Evolutionary conservation across 441 rosid species (phyloP).

Genomic region (Populus trichocarpa): DNA sequence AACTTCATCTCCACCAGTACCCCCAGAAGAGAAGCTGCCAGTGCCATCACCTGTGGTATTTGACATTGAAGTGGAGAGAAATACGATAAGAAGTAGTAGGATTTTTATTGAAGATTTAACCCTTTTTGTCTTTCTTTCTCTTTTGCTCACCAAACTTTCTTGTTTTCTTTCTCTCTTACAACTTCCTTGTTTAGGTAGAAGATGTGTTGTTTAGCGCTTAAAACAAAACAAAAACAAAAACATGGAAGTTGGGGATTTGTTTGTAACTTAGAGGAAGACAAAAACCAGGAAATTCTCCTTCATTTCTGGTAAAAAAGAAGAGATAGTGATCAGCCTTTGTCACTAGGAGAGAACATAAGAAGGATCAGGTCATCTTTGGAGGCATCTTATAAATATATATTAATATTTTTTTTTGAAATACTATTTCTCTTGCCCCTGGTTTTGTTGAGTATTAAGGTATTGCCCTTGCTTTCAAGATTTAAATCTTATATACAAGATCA

Average conservation of each 20-base stretch:
- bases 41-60: slow-evolving; percentile 35
- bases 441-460: slow-evolving; percentile 3
- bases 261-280: slow-evolving; percentile 31
- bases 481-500: background rate
- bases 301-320: slow-evolving; percentile 28
- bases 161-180: slow-evolving; percentile 20
- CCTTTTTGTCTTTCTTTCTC: slow-evolving; percentile 14
- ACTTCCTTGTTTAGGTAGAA: background rate
- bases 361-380: slow-evolving; percentile 17
- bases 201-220: slow-evolving; percentile 3
- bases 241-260: slow-evolving; percentile 25
- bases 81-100: background rate
- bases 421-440: slow-evolving; percentile 10
- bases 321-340: background rate
- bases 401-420: background rate
- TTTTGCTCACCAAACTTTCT: slow-evolving; percentile 26
- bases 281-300: slow-evolving; percentile 39
- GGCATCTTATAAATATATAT: background rate
- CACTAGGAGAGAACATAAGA: background rate
- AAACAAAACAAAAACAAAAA: slow-evolving; percentile 3
- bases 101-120: background rate
- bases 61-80: slow-evolving; percentile 35
- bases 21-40: slow-evolving; percentile 40
- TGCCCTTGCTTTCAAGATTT: slow-evolving; percentile 13
- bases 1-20: slow-evolving; percentile 19